These are phyloP conservation scores for Rhododendron griersonianum DNA, from an alignment of 148 eudicot species.

Conservation along the genomic window DNA sequence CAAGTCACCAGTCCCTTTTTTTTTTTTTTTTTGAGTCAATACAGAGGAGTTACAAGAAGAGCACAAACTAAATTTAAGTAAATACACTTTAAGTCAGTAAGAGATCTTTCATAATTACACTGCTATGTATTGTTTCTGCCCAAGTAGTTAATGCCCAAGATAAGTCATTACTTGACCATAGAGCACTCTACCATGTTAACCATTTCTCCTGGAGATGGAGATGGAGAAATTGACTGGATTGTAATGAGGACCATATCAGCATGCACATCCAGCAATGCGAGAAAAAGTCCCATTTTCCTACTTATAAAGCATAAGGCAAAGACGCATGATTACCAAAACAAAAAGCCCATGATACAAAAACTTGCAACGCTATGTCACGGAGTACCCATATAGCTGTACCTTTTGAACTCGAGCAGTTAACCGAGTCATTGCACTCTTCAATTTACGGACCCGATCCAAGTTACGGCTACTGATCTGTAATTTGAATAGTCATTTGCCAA, in stretches of 20 bases:
- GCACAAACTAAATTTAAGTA: background rate
- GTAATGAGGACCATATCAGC: background rate
- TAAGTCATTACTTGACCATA: background rate
- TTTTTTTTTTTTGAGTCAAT: background rate
- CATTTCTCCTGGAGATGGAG: background rate
- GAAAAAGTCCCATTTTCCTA: background rate
- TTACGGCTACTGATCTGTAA: constrained; percentile 73
- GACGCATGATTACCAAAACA: background rate
- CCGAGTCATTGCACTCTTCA: constrained; percentile 82
- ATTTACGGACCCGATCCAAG: constrained; percentile 70
- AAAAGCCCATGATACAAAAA: background rate
- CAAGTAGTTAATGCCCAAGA: background rate
- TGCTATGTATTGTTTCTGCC: background rate
- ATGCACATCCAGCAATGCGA: background rate
- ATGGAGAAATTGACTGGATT: background rate
- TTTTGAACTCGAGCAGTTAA: constrained; percentile 77
- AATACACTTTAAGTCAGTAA: background rate
- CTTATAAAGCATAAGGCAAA: background rate
- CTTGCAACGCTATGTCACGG: background rate
- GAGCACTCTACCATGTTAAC: background rate
- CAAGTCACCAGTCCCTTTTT: background rate
- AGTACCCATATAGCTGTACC: constrained; percentile 26
- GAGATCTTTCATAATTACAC: background rate
- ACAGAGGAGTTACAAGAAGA: background rate
- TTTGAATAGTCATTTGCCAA: constrained; percentile 1